Evolutionary conservation across 495 filamentous ascomycete species (phyloP).

Genomic region (Neurospora africana): DNA sequence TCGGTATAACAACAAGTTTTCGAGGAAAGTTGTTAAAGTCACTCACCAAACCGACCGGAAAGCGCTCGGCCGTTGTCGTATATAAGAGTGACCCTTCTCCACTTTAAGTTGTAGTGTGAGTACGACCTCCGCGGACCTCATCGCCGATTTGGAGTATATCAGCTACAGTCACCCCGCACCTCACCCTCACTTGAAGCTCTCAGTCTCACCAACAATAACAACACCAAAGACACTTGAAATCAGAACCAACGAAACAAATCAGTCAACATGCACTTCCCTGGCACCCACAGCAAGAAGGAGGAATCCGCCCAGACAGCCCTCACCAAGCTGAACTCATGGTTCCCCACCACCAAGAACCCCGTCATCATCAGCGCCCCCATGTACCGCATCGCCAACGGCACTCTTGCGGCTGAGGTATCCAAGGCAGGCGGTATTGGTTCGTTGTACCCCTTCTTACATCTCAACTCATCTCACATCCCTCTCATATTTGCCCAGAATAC

Average conservation of each 20-base stretch:
- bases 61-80: not conserved
- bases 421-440: constrained; percentile 56
- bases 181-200: not conserved
- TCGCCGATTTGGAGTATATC: not conserved
- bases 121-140: not conserved
- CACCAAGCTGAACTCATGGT: constrained; percentile 22
- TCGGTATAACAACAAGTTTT: not conserved
- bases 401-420: constrained; percentile 53
- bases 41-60: not conserved
- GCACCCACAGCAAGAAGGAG: not conserved
- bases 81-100: not conserved
- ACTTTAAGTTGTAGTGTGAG: not conserved
- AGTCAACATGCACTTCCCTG: not conserved
- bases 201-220: not conserved
- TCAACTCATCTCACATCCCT: not conserved
- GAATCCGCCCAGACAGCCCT: not conserved
- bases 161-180: not conserved
- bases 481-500: not conserved
- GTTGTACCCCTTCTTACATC: not conserved
- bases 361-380: constrained; percentile 64
- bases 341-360: constrained; percentile 49
- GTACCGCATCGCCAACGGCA: constrained; percentile 52
- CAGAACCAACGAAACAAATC: not conserved
- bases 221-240: not conserved
- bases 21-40: not conserved